These are phyloP conservation scores for Chaetomiaceae sp. DNA, from an alignment of 2,329 filamentous ascomycete species.

Conservation along the genomic window DNA sequence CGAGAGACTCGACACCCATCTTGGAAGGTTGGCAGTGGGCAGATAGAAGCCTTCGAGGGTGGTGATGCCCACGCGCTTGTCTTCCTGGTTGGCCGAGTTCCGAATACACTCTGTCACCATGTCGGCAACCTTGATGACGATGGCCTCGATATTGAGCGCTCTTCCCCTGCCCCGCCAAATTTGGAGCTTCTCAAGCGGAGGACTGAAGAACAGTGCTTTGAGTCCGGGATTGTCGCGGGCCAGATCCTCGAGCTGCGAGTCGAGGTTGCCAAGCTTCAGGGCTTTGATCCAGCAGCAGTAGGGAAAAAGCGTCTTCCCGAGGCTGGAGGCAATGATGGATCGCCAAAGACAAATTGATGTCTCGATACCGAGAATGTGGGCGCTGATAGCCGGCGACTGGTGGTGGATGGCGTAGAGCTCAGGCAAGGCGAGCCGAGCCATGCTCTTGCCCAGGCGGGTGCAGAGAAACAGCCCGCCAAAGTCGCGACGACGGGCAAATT, in stretches of 20 bases:
- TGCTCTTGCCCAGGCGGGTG: conserved; percentile 48
- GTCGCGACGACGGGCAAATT: conserved; percentile 51
- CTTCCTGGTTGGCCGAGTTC: conserved; percentile 33
- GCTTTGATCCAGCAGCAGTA: conserved; percentile 65
- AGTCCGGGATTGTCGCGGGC: conserved; percentile 22
- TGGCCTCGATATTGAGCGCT: conserved; percentile 33
- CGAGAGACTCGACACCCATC: conserved; percentile 55
- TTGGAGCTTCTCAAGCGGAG: conserved; percentile 35
- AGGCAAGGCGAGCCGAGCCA: conserved; percentile 55
- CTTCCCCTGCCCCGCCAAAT: conserved; percentile 23
- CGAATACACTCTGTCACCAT: conserved; percentile 50
- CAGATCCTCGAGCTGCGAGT: conserved; percentile 48
- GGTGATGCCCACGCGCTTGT: conserved; percentile 49
- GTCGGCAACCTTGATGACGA: conserved; percentile 48
- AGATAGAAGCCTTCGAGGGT: conserved; percentile 50
- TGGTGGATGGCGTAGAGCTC: conserved; percentile 56
- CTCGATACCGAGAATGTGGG: conserved; percentile 32
- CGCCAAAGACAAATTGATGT: conserved; percentile 64
- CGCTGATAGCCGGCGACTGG: conserved; percentile 38
- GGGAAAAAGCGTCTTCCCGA: conserved; percentile 58
- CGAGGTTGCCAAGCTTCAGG: conserved; percentile 59
- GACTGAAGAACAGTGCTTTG: conserved; percentile 37
- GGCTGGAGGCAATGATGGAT: conserved; percentile 61
- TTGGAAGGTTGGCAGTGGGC: conserved; percentile 46
- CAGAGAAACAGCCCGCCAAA: conserved; percentile 58